Conservation (phyloP, 495 filamentous ascomycete genomes). For the Aspergillus carlsbadensis region DNA sequence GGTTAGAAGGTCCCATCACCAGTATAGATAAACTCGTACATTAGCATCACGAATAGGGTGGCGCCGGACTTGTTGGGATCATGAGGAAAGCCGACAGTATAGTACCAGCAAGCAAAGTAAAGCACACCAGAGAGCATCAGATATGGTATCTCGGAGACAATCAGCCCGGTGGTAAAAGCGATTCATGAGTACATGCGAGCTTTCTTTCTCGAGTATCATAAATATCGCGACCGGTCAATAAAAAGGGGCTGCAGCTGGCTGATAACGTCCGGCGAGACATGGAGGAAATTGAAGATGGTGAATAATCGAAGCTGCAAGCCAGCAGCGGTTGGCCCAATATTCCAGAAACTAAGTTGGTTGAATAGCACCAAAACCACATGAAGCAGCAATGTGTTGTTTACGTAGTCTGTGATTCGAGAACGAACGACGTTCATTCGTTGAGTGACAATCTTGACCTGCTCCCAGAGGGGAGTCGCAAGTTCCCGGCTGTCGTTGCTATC, state of each 20-base stretch:
- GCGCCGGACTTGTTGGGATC: constrained; percentile 47
- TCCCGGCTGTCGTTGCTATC: constrained; percentile 44
- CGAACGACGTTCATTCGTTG: constrained; percentile 57
- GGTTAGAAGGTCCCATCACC: too few species aligned
- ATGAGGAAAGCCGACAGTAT: constrained; percentile 37
- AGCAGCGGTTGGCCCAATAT: constrained; percentile 27
- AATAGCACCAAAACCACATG: constrained; percentile 38
- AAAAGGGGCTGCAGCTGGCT: constrained; percentile 55
- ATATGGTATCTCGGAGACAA: constrained; percentile 55
- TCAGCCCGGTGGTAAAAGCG: constrained; percentile 48
- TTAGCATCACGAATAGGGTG: constrained; percentile 55
- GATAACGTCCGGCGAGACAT: constrained; percentile 49
- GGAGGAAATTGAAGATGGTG: constrained; percentile 45
- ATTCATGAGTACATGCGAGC: constrained; percentile 56
- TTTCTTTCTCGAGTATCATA: constrained; percentile 54
- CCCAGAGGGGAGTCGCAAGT: constrained; percentile 56
- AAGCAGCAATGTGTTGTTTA: constrained; percentile 58
- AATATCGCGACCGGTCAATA: constrained; percentile 50
- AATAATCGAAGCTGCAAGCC: constrained; percentile 36
- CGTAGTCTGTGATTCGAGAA: constrained; percentile 62
- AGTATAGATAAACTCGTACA: constrained; percentile 54
- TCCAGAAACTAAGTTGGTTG: constrained; percentile 45
- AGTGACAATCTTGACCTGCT: constrained; percentile 56
- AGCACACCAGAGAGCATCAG: constrained; percentile 49
- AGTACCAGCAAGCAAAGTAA: constrained; percentile 55